Base-by-base conservation (phyloP, 2,329 filamentous ascomycete genomes). In the Ceratocystiopsis brevicomis region DNA sequence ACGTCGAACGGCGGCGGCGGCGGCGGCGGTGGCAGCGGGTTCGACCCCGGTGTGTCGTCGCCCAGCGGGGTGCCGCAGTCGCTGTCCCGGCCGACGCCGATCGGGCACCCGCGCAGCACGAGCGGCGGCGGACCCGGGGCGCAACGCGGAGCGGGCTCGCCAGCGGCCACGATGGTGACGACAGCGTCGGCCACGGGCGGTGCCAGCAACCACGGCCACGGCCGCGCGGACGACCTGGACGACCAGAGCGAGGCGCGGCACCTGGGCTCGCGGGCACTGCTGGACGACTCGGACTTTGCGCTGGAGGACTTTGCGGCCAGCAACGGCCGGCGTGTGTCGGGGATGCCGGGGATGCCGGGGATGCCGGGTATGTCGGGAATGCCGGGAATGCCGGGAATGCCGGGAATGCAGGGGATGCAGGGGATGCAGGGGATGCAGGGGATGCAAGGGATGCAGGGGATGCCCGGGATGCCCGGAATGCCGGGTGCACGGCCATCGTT, bases 241-340 rank as follows among this genome's bases (percentile, higher is more conserved):
- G 43, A 44, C 12, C 38, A 43, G 19, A 21, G 19, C 19, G 19
- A 21, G 19, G 19, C 19, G 19, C 19, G 19, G 47, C 86, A 90
- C 52, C 68, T 98, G 21, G 90, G 90, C 13, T 96, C 88, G 59
- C 87, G 85, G 53, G 90, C 87, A 13, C 66, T 98, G 13, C 66
- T 96, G 39, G 79, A 79, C 48, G 86, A 92, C 54, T 77, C 59
- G 53, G 83, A 66, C 61, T 80, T 66, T 56, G 71, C 60, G 48
- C 63, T 66, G 33, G 57, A 59, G 6, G 60, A 52, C 40, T 63
- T 51, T 54, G 53, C 51, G 52, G 17, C 48, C 48, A 6, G 16
- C 46, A 5, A 45, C 40, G 17, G 42, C 5, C 33, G 33, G 33
- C 33, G 33, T 9, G 33, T 30, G 25, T 11, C 25, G 25, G 25